Base-by-base conservation (phyloP, 371 early-diverging fungal genomes). In the Apophysomyces variabilis region DNA sequence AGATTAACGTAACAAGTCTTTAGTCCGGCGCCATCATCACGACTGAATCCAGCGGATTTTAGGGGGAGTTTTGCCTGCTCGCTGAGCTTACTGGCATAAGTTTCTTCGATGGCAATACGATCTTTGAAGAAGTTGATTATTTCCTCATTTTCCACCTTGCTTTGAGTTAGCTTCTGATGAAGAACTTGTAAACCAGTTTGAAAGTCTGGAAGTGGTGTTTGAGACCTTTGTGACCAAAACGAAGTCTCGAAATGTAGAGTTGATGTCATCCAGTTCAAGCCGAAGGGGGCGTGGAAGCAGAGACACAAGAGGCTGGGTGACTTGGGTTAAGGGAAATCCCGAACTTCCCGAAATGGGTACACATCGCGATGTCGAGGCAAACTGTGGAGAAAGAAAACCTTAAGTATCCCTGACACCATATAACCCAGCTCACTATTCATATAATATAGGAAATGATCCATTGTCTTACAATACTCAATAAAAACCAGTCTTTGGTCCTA, bases 1-100 rank as follows among this genome's bases (percentile, higher is more conserved):
- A 92, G 67, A 13, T 85, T 85, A 60, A 81, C 85, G 66, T 85
- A 92, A 14, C 88, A 89, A 32, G 79, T 84, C 60, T 84, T 78
- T 59, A 92, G 77, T 6, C 86, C 84, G 7, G 91, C 93, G 2
- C 93, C 93, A 45, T 91, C 93, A 74, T 92, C 92, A 58, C 87
- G 83, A 4, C 76, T 82, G 66, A 92, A 92, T 3, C 91, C 92
- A 11, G 80, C 69, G 2, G 76, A 41, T 60, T 82, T 74, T 5
- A 67, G 60, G 13, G 57, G 26, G 1, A 62, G 47, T 56, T 70
- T 80, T 2, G 85, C 80, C 65, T 90, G 85, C 50, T 88, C 84
- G 12, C 72, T 75, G 58, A 91, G 74, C 46, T 78, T 82, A 39
- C 58, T 76, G 2, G 86, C 88, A 66, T 89, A 90, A 8, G 70